Conservation (phyloP, 768 basidiomycete genomes). For the Dacryopinax primogenitus region DNA sequence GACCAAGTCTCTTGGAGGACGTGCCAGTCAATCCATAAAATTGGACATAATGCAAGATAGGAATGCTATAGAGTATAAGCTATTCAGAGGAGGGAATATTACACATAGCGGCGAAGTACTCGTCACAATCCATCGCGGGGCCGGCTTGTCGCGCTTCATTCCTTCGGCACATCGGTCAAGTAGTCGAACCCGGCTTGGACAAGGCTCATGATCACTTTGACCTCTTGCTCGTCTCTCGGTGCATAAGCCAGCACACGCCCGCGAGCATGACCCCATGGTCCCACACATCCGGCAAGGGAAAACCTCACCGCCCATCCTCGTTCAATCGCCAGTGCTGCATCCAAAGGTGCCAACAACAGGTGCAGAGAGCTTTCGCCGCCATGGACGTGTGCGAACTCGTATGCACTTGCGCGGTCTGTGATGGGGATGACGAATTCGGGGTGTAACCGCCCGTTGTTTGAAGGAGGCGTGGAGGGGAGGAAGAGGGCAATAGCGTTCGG, state of each 20-base stretch:
- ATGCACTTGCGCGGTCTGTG: not conserved
- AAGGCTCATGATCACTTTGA: not conserved
- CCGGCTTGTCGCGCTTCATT: no score
- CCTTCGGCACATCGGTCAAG: no score
- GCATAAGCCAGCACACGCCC: conserved; percentile 1
- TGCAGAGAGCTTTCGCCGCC: not conserved
- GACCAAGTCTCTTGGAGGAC: no score
- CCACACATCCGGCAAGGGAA: not conserved
- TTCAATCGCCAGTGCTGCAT: not conserved
- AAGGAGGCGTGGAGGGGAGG: not conserved
- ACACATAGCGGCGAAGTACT: no score
- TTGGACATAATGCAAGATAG: no score
- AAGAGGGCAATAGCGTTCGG: not conserved
- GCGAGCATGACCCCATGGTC: not conserved
- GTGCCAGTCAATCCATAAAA: no score
- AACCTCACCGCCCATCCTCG: conserved; percentile 3
- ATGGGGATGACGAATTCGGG: not conserved
- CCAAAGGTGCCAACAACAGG: not conserved
- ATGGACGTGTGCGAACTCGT: not conserved
- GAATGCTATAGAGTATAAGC: no score
- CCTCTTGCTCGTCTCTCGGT: not conserved
- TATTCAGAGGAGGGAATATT: no score
- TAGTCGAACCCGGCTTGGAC: not conserved
- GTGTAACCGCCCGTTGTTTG: not conserved
- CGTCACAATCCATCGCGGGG: no score